phyloP scores from a whole-genome alignment of 129 eudicot genomes.

The sunflower (Helianthus annuus) region HanXRQr2.0-SUNRISE NC_035442.2:117385169-117385668 shows the following conservation, averaged over 20 bases:
- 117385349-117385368: conserved; percentile 93
- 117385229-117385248: conserved; percentile 96
- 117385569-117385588: conserved; percentile 67
- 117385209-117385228: conserved; percentile 89
- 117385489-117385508: conserved; percentile 88
- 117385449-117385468: conserved; percentile 84
- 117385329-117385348: conserved; percentile 98
- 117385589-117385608: conserved; percentile 54
- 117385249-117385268: conserved; percentile 99
- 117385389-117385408: conserved; percentile 82
- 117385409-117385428: conserved; percentile 97
- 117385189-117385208: conserved; percentile 80
- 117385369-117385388: conserved; percentile 64
- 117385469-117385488: conserved; percentile 94
- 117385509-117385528: conserved; percentile 95
- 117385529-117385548: conserved; percentile 66
- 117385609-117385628: conserved; percentile 86
- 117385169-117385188: conserved; percentile 94
- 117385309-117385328: conserved; percentile 91
- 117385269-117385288: conserved; percentile 96
- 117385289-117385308: conserved; percentile 94
- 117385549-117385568: conserved; percentile 61
- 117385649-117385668: conserved; percentile 56
- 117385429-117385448: conserved; percentile 96
- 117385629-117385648: conserved; percentile 75